Base-by-base conservation (phyloP, 1,284 basidiomycete species). In the Irpex sp. region DNA sequence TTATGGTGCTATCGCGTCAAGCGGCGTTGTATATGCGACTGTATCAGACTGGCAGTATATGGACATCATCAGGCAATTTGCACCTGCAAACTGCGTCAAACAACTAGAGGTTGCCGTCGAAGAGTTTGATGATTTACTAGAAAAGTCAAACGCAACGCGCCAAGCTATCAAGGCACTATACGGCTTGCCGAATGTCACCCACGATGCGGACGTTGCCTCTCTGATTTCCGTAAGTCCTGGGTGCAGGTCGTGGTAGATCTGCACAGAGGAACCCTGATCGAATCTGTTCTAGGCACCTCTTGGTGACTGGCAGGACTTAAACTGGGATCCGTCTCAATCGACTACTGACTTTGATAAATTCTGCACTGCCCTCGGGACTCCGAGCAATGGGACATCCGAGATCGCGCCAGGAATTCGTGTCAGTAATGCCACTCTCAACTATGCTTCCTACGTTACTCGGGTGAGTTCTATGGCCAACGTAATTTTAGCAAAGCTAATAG, bases 1-100 rank as follows among this genome's bases (percentile, higher is more conserved):
- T 5, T 95, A 84, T 75, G 95, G 95, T 31, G 90, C 93, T 0
- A 96, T 98, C 66, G 94, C 94, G 1, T 93, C 90, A 15, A 92
- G 90, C 66, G 92, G 77, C 49, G 89, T 91, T 13, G 90, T 87
- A 2, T 88, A 91, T 68, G 89, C 93, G 5, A 75, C 84, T 4
- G 74, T 90, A 26, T 75, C 80, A 58, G 88, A 89, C 68, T 91
- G 90, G 89, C 83, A 91, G 75, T 96, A 95, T 76, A 89, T 87
- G 79, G 93, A 94, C 61, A 82, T 94, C 47, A 93, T 96, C 69
- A 85, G 91, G 51, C 78, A 79, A 33, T 89, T 88, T 43, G 92
- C 88, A 1, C 84, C 89, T 66, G 78, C 82, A 0, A 80, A 77
- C 31, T 96, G 94, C 71, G 85, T 90, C 15, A 71, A 75, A 6